phyloP scores from a whole-genome alignment of 495 filamentous ascomycete genomes.

The Tuber aestivum region DNA sequence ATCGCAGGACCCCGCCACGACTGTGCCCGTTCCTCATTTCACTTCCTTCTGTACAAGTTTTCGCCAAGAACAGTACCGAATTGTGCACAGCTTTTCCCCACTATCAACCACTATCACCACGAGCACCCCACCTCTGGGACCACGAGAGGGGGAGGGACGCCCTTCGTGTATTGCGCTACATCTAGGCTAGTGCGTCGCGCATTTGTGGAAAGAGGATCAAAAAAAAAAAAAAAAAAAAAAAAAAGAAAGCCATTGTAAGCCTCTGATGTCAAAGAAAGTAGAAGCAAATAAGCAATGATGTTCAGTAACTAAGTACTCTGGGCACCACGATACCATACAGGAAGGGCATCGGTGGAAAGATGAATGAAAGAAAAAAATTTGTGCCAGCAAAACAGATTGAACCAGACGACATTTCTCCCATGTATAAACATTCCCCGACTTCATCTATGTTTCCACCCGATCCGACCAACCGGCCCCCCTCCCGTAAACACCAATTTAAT shows the following conservation, averaged over 20 bases:
- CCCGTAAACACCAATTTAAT: neutral
- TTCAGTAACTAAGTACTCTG: neutral
- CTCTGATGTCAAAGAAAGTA: neutral
- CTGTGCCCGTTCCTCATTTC: neutral
- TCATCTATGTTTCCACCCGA: neutral
- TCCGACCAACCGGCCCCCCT: neutral
- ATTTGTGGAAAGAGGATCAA: neutral
- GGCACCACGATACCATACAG: neutral
- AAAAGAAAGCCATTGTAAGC: neutral
- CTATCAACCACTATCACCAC: neutral
- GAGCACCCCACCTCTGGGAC: neutral
- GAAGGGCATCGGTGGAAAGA: neutral
- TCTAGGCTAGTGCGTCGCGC: neutral
- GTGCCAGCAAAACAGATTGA: neutral
- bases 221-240: too few species aligned
- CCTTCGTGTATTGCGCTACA: neutral
- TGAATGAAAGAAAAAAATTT: neutral
- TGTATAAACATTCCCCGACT: neutral
- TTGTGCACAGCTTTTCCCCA: neutral
- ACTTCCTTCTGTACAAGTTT: neutral
- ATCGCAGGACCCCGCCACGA: neutral
- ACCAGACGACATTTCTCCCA: neutral
- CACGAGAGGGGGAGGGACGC: neutral
- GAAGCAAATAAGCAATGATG: neutral
- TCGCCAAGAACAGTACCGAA: neutral